These are phyloP conservation scores for Themeda triandra DNA, from an alignment of 176 grass and related monocot genomes.

Conservation along the genomic window DNA sequence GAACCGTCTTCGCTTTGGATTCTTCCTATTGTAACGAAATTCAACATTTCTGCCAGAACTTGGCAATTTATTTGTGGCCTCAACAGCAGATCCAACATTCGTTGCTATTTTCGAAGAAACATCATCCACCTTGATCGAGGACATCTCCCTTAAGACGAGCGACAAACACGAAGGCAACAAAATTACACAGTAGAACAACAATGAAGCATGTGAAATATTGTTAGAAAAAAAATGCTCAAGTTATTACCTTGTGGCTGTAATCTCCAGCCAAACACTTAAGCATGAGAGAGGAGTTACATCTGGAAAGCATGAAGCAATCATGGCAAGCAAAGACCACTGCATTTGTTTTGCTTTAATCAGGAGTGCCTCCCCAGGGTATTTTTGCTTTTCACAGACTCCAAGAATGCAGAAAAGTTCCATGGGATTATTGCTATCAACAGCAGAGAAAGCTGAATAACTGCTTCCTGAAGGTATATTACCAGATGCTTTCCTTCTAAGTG, in stretches of 20 bases:
- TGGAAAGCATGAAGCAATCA: constrained; percentile 88
- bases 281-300: constrained; percentile 81
- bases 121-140: constrained; percentile 65
- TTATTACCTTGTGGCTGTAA: constrained; percentile 81
- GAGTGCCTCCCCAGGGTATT: constrained; percentile 82
- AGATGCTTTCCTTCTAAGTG: constrained; percentile 61
- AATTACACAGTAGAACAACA: constrained; percentile 31
- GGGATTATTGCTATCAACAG: constrained; percentile 42
- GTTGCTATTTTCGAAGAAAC: constrained; percentile 66
- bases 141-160: constrained; percentile 56
- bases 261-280: constrained; percentile 90
- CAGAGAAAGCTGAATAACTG: constrained; percentile 37
- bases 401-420: constrained; percentile 85
- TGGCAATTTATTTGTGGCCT: constrained; percentile 79
- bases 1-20: constrained; percentile 76
- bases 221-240: background rate
- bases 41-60: constrained; percentile 46
- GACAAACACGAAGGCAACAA: constrained; percentile 28
- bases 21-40: constrained; percentile 82
- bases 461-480: constrained; percentile 47
- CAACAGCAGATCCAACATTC: constrained; percentile 78
- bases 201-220: constrained; percentile 35
- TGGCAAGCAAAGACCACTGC: constrained; percentile 81
- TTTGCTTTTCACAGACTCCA: constrained; percentile 76
- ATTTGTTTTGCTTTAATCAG: constrained; percentile 81